A percentile compares a stretch with the other conserved stretches of the same genome.
Evolutionary conservation across 176 grass and related monocot genomes (phyloP).

Genomic region (Chloris gayana): DNA sequence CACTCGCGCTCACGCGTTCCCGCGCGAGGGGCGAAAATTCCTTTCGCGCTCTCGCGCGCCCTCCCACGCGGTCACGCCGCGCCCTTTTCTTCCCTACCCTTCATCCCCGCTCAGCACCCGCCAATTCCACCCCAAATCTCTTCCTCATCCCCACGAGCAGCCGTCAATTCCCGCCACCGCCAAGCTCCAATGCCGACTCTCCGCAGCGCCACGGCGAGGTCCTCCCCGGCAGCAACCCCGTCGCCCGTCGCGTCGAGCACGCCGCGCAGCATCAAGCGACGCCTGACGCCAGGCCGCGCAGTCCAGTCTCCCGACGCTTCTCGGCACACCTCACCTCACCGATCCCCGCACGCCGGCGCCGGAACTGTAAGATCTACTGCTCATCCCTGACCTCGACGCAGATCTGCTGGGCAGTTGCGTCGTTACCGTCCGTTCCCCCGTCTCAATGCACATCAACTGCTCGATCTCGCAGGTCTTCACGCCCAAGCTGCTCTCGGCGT

Average conservation of each 20-base stretch:
- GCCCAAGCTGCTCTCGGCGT: conserved; percentile 56
- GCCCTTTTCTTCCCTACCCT: conserved; percentile 45
- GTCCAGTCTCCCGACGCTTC: conserved; percentile 11
- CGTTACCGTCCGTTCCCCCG: neutral
- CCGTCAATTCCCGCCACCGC: neutral
- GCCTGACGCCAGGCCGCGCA: conserved; percentile 36
- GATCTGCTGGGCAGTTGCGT: neutral
- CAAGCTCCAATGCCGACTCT: conserved; percentile 68
- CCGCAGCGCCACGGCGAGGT: conserved; percentile 54
- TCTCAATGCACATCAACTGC: conserved; percentile 30
- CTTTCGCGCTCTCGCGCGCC: conserved; percentile 47
- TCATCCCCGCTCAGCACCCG: neutral
- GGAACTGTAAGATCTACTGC: conserved; percentile 37
- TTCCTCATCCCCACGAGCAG: neutral
- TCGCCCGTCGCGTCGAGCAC: conserved; percentile 44
- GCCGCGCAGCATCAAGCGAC: conserved; percentile 49
- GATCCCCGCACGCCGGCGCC: conserved; percentile 29
- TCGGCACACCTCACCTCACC: conserved; percentile 43
- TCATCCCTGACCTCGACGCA: neutral
- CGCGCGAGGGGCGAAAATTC: conserved; percentile 48
- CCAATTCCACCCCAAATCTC: conserved; percentile 17
- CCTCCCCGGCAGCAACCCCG: conserved; percentile 7
- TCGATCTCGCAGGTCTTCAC: conserved; percentile 39
- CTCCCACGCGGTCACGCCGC: neutral
- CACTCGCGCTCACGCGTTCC: conserved; percentile 40